A percentile compares a stretch with the other conserved stretches of the same genome.
Conservation (phyloP, 345 rosid species). For the Crucihimalaya himalaica region DNA sequence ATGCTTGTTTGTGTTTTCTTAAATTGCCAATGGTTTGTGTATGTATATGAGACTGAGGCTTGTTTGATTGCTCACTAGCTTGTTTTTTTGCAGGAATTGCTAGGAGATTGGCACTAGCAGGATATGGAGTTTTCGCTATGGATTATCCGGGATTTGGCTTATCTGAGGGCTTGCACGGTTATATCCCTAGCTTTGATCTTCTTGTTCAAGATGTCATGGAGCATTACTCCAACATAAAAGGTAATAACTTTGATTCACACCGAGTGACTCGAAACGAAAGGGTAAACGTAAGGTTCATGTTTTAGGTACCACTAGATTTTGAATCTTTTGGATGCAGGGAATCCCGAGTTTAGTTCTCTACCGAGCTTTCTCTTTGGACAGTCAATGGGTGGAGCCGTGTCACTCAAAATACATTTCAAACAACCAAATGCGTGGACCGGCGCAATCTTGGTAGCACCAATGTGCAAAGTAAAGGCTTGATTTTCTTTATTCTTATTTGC, state of each 20-base stretch:
- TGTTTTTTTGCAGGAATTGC: constrained; percentile 65
- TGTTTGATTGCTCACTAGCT: constrained; percentile 28
- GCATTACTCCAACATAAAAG: constrained; percentile 79
- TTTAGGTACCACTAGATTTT: not conserved
- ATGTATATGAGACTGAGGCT: not conserved
- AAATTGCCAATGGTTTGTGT: not conserved
- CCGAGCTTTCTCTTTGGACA: constrained; percentile 90
- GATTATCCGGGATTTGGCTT: constrained; percentile 97
- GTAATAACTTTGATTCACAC: constrained; percentile 40
- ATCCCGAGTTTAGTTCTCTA: constrained; percentile 52
- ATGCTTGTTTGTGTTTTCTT: constrained; percentile 17
- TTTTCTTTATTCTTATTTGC: constrained; percentile 9
- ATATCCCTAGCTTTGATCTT: constrained; percentile 70
- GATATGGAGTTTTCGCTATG: constrained; percentile 90
- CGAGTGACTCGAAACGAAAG: not conserved
- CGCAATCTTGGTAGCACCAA: constrained; percentile 86
- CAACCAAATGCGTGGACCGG: constrained; percentile 90
- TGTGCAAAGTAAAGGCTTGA: constrained; percentile 82
- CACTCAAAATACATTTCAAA: constrained; percentile 80
- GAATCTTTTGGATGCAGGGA: constrained; percentile 49
- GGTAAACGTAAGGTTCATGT: constrained; percentile 4
- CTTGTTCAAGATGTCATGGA: constrained; percentile 86
- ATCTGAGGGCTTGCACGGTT: constrained; percentile 91
- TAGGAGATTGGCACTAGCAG: constrained; percentile 77
- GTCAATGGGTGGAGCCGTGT: constrained; percentile 98